A percentile compares a stretch with the other conserved stretches of the same genome.
Conservation (phyloP, 176 grass and related monocot genomes). For the Puya raimondii region DNA sequence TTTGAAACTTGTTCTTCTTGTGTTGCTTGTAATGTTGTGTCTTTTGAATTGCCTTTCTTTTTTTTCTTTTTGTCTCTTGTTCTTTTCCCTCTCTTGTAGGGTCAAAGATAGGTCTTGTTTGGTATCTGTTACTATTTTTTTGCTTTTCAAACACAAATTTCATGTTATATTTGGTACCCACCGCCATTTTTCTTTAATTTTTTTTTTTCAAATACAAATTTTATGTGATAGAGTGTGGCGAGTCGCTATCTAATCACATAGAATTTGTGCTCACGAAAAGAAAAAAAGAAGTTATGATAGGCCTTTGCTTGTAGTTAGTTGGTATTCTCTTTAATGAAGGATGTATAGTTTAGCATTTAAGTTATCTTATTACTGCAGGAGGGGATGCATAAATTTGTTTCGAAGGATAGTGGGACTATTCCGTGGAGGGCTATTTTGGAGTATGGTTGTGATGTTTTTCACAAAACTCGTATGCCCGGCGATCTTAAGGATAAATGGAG, state of each 20-base stretch:
- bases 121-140: neutral
- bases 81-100: neutral
- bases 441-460: conserved; percentile 30
- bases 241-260: too few species aligned
- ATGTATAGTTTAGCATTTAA: neutral
- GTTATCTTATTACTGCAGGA: conserved; percentile 26
- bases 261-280: too few species aligned
- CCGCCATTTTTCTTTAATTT: too few species aligned
- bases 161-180: too few species aligned
- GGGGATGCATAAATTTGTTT: conserved; percentile 31
- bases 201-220: too few species aligned
- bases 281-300: too few species aligned
- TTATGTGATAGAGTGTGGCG: too few species aligned
- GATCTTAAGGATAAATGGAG: conserved; percentile 83
- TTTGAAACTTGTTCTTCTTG: neutral
- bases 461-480: conserved; percentile 33
- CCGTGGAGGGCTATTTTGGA: conserved; percentile 44
- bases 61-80: conserved; percentile 1
- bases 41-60: neutral
- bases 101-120: neutral
- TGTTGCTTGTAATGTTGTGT: neutral
- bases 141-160: too few species aligned
- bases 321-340: neutral
- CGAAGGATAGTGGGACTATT: conserved; percentile 10
- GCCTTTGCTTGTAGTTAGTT: too few species aligned